These are phyloP conservation scores for Scalesia atractyloides DNA, from an alignment of 129 eudicot species.

Conservation along the genomic window DNA sequence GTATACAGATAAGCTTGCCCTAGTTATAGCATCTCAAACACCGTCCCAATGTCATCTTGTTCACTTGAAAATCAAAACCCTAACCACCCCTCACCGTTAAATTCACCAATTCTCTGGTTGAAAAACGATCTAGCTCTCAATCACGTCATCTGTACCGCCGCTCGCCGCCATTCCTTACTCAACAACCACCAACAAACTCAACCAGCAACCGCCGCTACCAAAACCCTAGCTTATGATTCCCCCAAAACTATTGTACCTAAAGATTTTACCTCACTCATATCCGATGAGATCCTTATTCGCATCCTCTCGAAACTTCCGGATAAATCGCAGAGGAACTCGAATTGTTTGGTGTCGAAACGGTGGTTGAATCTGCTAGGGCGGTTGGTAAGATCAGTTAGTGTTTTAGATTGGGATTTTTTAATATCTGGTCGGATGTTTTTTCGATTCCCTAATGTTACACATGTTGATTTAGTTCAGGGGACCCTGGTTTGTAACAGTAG, in stretches of 20 bases:
- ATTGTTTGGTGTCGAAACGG: constrained; percentile 68
- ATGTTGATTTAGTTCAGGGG: no score
- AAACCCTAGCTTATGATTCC: constrained; percentile 43
- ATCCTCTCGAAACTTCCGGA: constrained; percentile 54
- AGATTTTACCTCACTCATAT: constrained; percentile 57
- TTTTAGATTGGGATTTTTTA: no score
- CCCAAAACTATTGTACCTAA: constrained; percentile 26
- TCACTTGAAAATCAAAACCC: constrained; percentile 42
- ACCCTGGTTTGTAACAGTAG: no score
- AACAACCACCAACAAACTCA: constrained; percentile 19
- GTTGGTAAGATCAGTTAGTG: no score
- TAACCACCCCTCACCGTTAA: constrained; percentile 29
- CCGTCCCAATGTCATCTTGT: constrained; percentile 37
- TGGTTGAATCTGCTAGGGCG: constrained; percentile 74
- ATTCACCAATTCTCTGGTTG: constrained; percentile 32
- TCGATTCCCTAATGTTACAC: no score
- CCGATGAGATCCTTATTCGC: constrained; percentile 56
- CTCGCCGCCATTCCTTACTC: constrained; percentile 37
- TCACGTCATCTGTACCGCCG: constrained; percentile 44
- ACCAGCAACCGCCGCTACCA: constrained; percentile 14
- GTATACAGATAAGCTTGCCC: constrained; percentile 3
- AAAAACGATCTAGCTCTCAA: constrained; percentile 51
- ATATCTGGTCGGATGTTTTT: no score
- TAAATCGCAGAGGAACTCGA: constrained; percentile 44
- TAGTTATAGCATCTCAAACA: background rate